Conservation (phyloP, 1,284 basidiomycete species). For the Cerioporus squamosus region DNA sequence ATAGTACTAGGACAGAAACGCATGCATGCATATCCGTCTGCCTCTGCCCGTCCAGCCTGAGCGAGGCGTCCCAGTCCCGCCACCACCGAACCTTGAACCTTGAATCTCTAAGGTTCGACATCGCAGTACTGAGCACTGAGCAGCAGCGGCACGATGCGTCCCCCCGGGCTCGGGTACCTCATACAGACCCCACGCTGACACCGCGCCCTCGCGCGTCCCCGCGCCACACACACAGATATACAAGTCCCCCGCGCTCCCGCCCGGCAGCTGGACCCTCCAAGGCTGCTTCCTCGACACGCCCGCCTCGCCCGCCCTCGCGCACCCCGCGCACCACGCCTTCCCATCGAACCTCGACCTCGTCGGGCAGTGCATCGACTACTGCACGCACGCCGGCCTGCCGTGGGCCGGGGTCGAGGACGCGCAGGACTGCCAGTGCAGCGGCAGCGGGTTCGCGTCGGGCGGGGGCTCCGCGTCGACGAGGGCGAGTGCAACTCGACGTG, state of each 20-base stretch:
- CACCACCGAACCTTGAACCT: no score
- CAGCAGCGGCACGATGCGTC: no score
- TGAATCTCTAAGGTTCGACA: no score
- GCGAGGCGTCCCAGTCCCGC: no score
- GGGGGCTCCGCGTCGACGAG: conserved; percentile 5
- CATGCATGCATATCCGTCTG: no score
- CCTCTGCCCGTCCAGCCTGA: neutral
- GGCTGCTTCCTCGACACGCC: conserved; percentile 21
- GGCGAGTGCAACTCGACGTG: conserved; percentile 15
- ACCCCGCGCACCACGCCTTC: conserved; percentile 12
- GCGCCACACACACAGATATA: conserved; percentile 14
- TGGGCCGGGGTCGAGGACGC: conserved; percentile 15
- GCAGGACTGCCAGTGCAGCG: conserved; percentile 18
- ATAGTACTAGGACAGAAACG: no score
- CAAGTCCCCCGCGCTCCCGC: conserved; percentile 20
- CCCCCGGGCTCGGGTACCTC: no score
- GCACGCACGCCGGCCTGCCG: conserved; percentile 11
- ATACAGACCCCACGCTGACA: no score
- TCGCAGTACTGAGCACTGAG: no score
- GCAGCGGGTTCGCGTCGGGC: neutral
- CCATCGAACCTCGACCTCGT: conserved; percentile 14
- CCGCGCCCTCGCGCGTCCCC: neutral
- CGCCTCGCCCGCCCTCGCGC: neutral
- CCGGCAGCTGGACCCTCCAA: conserved; percentile 3
- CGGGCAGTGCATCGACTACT: conserved; percentile 14